These are phyloP conservation scores for Dioscorea cayenensis DNA, from an alignment of 116 monocot species.

Conservation along the genomic window DNA sequence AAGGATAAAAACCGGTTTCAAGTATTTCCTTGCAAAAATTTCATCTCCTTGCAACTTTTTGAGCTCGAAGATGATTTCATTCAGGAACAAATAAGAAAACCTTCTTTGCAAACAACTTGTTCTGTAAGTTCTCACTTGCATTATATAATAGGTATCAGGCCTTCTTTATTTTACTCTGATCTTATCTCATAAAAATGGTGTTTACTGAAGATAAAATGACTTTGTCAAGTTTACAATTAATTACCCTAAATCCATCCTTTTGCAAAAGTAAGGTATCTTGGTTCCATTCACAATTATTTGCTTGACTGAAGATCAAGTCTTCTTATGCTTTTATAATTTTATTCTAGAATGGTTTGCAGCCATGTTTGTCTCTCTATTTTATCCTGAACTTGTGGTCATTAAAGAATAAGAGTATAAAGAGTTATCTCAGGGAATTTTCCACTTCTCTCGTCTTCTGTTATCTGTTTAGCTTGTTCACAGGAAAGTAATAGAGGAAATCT, in stretches of 20 bases:
- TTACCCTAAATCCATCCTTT: too few relatives aligned
- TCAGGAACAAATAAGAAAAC: slow-evolving; percentile 61
- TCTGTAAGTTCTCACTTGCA: slow-evolving; percentile 27
- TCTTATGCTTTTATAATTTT: too few relatives aligned
- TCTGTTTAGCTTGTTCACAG: background rate
- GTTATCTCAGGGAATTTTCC: too few relatives aligned
- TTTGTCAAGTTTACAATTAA: background rate
- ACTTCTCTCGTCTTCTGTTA: too few relatives aligned
- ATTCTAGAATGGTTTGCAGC: too few relatives aligned
- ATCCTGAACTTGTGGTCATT: too few relatives aligned
- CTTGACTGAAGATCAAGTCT: too few relatives aligned
- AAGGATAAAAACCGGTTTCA: slow-evolving; percentile 68
- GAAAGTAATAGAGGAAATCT: background rate
- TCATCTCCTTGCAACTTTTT: slow-evolving; percentile 62
- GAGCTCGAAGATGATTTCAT: slow-evolving; percentile 84
- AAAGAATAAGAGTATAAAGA: too few relatives aligned
- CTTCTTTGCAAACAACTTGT: slow-evolving; percentile 38
- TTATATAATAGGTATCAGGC: background rate
- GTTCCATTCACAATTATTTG: too few relatives aligned
- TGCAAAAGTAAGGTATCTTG: too few relatives aligned
- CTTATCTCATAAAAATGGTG: background rate
- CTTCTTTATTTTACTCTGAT: background rate
- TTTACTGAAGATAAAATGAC: background rate
- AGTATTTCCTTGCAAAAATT: slow-evolving; percentile 55
- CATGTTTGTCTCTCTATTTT: too few relatives aligned